Base-by-base conservation (phyloP, 2,329 filamentous ascomycete genomes). In the Cryphonectria carpinicola region DNA sequence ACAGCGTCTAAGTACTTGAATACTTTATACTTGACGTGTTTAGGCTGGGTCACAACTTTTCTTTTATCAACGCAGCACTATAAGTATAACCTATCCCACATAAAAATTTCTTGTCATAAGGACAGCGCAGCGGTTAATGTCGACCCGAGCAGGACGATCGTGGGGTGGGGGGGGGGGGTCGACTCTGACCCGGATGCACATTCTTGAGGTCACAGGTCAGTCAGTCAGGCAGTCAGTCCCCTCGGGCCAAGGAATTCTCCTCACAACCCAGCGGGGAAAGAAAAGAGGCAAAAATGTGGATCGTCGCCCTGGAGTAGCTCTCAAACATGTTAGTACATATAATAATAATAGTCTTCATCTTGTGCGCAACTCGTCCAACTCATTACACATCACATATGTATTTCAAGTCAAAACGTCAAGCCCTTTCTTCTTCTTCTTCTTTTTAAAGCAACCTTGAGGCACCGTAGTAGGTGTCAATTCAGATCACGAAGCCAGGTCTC, bases 121-220 rank as follows among this genome's bases (percentile, higher is more conserved):
- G 32, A 10, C 39, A 22, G 39, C 3, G 62, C 28, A 28, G 41
- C n/a, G 39, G 62, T 65, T 19, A 6, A 32, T 52, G 32, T 65
- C n/a, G 46, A 52, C 46, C 28, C 32, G 43, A 49, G 46, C 28
- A 49, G 17, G 39, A 54, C 22, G 58, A 61, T 61, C 58, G 32
- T 65, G 22, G 58, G 41, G 58, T 35, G 66, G 41, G 56, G 56
- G 66, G 41, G 14, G 14, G 19, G 37, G 66, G 66, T 41, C 28
- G 66, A 68, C 66, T 68, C 56, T 68, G 19, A 54, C 58, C 66
- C 66, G 56, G 7, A 39, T 49, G 41, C 25, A 28, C n/a, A 8
- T 17, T 19, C 10, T 61, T 22, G 32, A 39, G 32, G 32, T n/a
- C n/a, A n/a, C n/a, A n/a, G n/a, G n/a, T n/a, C n/a, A n/a, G n/a